Percentiles rank a stretch among this genome's conserved stretches.
Conservation (phyloP, 176 grass and related monocot genomes). For the Oryza coarctata region DNA sequence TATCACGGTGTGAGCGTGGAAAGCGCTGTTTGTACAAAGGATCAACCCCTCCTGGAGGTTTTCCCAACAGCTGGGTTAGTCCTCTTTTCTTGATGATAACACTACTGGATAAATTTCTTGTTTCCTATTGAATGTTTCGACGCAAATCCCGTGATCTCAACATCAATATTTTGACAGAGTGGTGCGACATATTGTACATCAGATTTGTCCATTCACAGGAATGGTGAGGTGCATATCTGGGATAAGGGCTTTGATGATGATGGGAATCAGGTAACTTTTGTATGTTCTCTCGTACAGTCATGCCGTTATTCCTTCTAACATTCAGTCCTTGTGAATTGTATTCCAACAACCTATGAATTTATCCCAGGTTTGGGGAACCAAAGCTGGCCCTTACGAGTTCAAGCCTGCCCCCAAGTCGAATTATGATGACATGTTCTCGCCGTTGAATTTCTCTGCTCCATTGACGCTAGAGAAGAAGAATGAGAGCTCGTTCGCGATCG, state of each 20-base stretch:
- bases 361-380: constrained; percentile 83
- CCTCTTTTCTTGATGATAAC: background rate
- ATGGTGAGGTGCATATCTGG: constrained; percentile 86
- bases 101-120: background rate
- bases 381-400: constrained; percentile 84
- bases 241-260: constrained; percentile 81
- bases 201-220: constrained; percentile 74
- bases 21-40: constrained; percentile 95
- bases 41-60: constrained; percentile 75
- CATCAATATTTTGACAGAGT: constrained; percentile 47
- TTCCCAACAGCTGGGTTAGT: constrained; percentile 88
- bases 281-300: background rate
- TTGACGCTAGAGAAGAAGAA: constrained; percentile 79
- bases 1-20: constrained; percentile 81
- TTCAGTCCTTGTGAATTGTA: background rate
- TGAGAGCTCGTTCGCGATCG: constrained; percentile 58
- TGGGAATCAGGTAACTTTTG: constrained; percentile 62
- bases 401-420: constrained; percentile 69
- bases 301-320: background rate
- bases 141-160: constrained; percentile 4
- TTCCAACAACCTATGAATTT: background rate
- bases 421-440: constrained; percentile 84
- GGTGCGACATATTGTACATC: constrained; percentile 86
- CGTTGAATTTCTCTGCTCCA: constrained; percentile 69
- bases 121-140: background rate